Evolutionary conservation across 2,329 filamentous ascomycete genomes (phyloP), one percentile per base, ranked within the genome.

Genomic region (Monilinia laxa): DNA sequence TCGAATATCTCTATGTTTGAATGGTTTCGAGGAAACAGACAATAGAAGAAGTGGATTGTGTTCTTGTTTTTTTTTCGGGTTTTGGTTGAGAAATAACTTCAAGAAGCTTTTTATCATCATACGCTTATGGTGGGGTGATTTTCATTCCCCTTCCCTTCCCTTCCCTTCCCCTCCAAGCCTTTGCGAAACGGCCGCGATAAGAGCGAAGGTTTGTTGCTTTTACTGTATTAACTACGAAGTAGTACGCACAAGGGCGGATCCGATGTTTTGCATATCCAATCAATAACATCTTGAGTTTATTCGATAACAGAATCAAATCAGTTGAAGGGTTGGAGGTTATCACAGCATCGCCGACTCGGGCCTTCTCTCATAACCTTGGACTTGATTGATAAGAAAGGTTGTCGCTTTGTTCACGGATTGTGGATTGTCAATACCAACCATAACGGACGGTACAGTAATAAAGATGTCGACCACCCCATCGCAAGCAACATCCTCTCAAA

Each of bases 401-500:
- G 45, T 60, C 47, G 35, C 28, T 45, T 42, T 45, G 40, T 45
- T 53, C 40, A 52, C 54, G 52, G 28, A 42, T 35, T 38, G 54
- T 35, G 31, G 7, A 51, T n/a, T 38, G 54, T 54, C 23, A 14
- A 57, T 31, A 23, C 12, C 38, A 40, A 40, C 38, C 38, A 40
- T 35, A 35, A 35, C 31, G 31, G 31, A 35, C 31, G 31, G 31
- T 35, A 35, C 5, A 6, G 31, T 35, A 20, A 12, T 67, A 70
- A 70, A 62, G n/a, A 73, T 74, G 68, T 59, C 68, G 25, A 70
- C 67, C 45, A 67, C 69, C 25, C 66, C 71, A 35, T 67, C 70
- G 42, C 71, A 69, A 66, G 38, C 49, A 20, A 56, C 64, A 59
- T 66, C 68, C 35, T 70, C 79, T 73, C 79, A 58, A 76, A 76